phyloP scores from a whole-genome alignment of 441 rosid species.

The Rhodomyrtus psidioides region DNA sequence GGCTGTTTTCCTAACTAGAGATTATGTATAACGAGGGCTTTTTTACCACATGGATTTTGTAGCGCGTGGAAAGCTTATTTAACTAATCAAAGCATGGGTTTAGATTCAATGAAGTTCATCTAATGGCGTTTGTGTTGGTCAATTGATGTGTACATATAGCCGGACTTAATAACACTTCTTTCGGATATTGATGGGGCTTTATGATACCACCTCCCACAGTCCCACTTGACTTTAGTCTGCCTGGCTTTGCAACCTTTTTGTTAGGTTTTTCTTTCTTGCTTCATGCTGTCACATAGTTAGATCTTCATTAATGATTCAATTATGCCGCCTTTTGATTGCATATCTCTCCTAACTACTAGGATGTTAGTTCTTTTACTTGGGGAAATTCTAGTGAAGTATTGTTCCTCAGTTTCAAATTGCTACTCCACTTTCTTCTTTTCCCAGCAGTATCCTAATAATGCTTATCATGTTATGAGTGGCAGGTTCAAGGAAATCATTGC shows the following conservation, averaged over 20 bases:
- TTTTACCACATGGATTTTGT: neutral
- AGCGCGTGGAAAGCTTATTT: neutral
- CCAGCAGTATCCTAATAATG: neutral
- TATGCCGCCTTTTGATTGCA: neutral
- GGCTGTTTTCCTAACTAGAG: neutral
- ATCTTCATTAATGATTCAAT: neutral
- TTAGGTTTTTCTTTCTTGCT: neutral
- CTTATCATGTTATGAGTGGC: conserved; percentile 13
- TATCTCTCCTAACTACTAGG: neutral
- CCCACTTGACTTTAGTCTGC: neutral
- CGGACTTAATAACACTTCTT: neutral
- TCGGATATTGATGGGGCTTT: neutral
- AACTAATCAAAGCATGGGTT: neutral
- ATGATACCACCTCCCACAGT: neutral
- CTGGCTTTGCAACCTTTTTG: neutral
- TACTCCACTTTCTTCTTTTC: neutral
- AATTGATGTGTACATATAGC: neutral
- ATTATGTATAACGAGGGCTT: neutral
- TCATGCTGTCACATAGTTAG: neutral
- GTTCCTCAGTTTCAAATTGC: neutral
- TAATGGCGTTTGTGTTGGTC: neutral
- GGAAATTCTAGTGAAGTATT: neutral
- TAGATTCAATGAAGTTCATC: neutral
- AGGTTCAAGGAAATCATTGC: conserved; percentile 84
- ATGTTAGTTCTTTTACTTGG: neutral